Conservation (phyloP, 345 rosid genomes). For the Citrus sp. region DNA sequence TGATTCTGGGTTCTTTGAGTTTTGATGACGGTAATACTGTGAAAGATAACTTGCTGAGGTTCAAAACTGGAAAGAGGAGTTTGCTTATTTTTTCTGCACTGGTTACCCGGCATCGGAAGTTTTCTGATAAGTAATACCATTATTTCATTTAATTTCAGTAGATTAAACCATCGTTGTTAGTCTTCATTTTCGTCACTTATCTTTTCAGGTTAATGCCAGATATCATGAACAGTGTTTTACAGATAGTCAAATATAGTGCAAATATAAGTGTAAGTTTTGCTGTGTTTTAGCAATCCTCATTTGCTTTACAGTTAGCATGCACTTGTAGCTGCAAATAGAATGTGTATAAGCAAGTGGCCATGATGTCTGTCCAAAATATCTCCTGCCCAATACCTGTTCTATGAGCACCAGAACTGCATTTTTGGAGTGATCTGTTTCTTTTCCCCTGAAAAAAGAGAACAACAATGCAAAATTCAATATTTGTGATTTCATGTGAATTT, state of each 20-base stretch:
- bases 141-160: neutral
- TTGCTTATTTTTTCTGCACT: conserved; percentile 68
- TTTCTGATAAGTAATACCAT: conserved; percentile 65
- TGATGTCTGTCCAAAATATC: neutral
- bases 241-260: conserved; percentile 52
- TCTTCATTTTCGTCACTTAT: neutral
- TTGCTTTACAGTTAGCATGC: conserved; percentile 9
- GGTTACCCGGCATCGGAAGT: conserved; percentile 77
- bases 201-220: conserved; percentile 70
- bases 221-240: conserved; percentile 56
- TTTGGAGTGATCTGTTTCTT: neutral
- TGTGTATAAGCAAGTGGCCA: neutral
- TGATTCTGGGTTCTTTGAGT: conserved; percentile 62
- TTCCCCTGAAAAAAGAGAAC: neutral
- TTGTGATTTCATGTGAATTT: neutral
- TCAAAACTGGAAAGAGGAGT: conserved; percentile 76
- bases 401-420: conserved; percentile 12
- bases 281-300: conserved; percentile 3
- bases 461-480: neutral
- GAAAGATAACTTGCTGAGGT: conserved; percentile 45
- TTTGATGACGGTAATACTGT: conserved; percentile 36
- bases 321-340: neutral
- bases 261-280: conserved; percentile 50
- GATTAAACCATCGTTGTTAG: neutral
- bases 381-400: neutral